phyloP scores from a whole-genome alignment of 2,329 filamentous ascomycete genomes.

The Sclerotinia borealis region DNA sequence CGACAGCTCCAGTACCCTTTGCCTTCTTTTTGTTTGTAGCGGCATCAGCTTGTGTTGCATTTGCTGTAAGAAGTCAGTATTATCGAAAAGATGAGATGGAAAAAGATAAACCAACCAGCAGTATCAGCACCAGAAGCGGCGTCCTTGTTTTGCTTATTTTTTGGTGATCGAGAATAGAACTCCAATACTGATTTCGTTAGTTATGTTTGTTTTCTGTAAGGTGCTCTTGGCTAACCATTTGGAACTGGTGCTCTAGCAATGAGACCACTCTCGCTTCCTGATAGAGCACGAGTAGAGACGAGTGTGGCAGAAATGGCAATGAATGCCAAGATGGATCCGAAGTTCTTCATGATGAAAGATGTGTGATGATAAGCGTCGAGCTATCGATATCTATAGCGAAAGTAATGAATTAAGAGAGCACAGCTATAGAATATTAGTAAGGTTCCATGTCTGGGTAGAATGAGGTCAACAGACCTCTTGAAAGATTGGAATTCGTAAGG shows the following conservation, averaged over 20 bases:
- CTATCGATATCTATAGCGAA: slow-evolving; percentile 20
- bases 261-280: slow-evolving; percentile 14
- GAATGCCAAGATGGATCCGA: slow-evolving; percentile 35
- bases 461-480: slow-evolving; percentile 23
- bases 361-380: slow-evolving; percentile 21
- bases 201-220: background rate
- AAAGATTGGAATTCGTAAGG: slow-evolving; percentile 8
- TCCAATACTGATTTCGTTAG: slow-evolving; percentile 16
- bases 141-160: slow-evolving; percentile 13
- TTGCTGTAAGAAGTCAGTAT: background rate
- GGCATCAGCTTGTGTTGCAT: background rate
- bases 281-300: slow-evolving; percentile 31
- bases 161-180: slow-evolving; percentile 21
- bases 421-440: slow-evolving; percentile 25
- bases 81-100: background rate
- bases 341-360: slow-evolving; percentile 37
- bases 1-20: background rate
- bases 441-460: background rate
- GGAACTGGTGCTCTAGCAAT: slow-evolving; percentile 24
- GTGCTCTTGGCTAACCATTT: slow-evolving; percentile 8
- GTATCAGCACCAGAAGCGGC: background rate
- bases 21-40: background rate
- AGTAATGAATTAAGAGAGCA: slow-evolving; percentile 26
- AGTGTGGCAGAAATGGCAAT: slow-evolving; percentile 34
- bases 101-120: background rate